Percentiles rank a stretch among this genome's conserved stretches.
Evolutionary conservation across 2,329 filamentous ascomycete species (phyloP).

Genomic region (Orbilia ellipsospora): DNA sequence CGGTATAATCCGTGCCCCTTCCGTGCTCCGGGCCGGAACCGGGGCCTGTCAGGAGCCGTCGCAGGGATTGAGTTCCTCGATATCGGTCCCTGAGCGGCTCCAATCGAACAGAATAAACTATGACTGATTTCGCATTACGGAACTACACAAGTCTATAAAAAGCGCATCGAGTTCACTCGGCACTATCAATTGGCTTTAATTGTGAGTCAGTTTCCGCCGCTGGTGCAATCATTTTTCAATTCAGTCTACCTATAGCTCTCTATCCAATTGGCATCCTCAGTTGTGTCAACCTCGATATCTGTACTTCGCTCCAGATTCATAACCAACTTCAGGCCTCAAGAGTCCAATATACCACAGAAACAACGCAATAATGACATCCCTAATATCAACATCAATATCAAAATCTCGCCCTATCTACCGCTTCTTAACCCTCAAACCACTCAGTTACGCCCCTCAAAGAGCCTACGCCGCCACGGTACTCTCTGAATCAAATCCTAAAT

Average conservation of each 20-base stretch:
- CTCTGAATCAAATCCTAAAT: conserved; percentile 73
- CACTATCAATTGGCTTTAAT: no score
- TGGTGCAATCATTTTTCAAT: no score
- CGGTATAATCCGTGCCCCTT: background rate
- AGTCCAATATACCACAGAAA: conserved; percentile 41
- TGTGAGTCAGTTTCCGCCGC: no score
- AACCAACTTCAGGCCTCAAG: background rate
- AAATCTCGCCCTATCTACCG: conserved; percentile 24
- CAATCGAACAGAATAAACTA: background rate
- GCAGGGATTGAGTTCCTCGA: conserved; percentile 6
- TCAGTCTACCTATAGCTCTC: no score
- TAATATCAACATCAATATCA: conserved; percentile 37
- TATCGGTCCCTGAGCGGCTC: conserved; percentile 30
- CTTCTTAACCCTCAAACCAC: background rate
- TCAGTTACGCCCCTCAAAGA: conserved; percentile 57
- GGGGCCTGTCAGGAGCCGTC: conserved; percentile 11
- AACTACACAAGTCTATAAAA: no score
- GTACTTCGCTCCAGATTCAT: background rate
- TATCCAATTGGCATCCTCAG: no score
- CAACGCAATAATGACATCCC: conserved; percentile 25
- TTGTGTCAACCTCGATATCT: background rate
- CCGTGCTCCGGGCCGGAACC: conserved; percentile 44
- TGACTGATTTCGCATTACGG: no score
- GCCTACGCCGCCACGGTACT: conserved; percentile 64
- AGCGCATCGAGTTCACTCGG: background rate